Evolutionary conservation across 2,329 filamentous ascomycete genomes (phyloP), one percentile per base, ranked within the genome.

Genomic region (Ascochyta lentis): DNA sequence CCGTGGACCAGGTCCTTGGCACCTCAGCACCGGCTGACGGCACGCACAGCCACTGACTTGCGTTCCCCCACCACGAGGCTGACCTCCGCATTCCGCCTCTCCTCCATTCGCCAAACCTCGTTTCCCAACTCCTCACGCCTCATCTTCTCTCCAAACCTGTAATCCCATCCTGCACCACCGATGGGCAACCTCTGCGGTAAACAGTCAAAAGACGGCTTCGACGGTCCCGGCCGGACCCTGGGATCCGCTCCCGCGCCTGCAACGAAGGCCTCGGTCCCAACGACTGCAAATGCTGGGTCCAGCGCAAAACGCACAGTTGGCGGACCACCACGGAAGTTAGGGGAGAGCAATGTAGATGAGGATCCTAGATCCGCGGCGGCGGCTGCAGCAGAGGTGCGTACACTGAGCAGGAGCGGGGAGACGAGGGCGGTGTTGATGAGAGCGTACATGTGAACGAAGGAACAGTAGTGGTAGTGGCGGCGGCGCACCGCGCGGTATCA

Each of bases 171-270:
- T 75, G 56, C 51, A 54, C 48, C 49, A 50, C 26, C 51, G 62
- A 96, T 97, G 93, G 93, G 93, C 56, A 94, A 92, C 75, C 83
- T 92, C 77, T 96, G 91, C 80, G 90, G 91, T 73, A 92, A 91
- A 59, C 59, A 74, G 75, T 83, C 84, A 60, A 69, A 80, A 61
- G 66, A 79, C 39, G 81, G 85, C 75, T 95, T 92, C 79, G 78
- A 85, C 48, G 84, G 85, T 49, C 88, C 89, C 44, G 92, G 91
- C 56, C 89, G 91, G 49, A 84, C 86, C 34, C 82, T 96, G 50
- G 89, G 86, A 63, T 81, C 86, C 34, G 79, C 81, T 63, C 78
- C 57, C 59, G 81, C 72, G 63, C 56, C 76, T 74, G 53, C 84
- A 80, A 72, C 68, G 39, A 76, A 70, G 55, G 72, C 77, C 53